phyloP scores from a whole-genome alignment of 108 stramenopile genomes.

The Nitzschia palea region DNA sequence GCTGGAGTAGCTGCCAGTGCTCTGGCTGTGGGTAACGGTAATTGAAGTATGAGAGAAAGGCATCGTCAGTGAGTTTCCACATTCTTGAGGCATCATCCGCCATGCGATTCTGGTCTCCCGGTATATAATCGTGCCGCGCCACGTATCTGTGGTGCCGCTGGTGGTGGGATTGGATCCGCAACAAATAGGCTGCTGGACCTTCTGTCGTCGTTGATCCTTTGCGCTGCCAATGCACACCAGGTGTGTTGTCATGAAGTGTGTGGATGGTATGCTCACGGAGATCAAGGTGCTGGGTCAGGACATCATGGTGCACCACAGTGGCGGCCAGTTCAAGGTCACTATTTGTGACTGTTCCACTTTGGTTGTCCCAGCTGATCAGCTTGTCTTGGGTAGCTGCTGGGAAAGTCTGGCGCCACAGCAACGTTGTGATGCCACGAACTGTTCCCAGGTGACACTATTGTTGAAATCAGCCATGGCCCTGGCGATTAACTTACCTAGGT shows the following conservation, averaged over 20 bases:
- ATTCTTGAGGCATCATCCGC: constrained; percentile 27
- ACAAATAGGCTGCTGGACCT: constrained; percentile 36
- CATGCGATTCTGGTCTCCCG: constrained; percentile 27
- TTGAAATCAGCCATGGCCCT: neutral
- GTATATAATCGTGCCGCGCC: constrained; percentile 23
- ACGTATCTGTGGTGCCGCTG: constrained; percentile 40
- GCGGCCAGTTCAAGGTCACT: constrained; percentile 45
- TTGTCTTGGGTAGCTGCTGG: constrained; percentile 12
- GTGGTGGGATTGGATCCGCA: constrained; percentile 38
- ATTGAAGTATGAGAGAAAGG: constrained; percentile 25
- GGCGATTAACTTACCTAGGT: neutral
- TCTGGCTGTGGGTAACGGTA: constrained; percentile 24
- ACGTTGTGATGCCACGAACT: neutral
- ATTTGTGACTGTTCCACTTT: constrained; percentile 30
- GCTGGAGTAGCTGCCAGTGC: constrained; percentile 26
- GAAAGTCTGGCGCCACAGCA: constrained; percentile 41
- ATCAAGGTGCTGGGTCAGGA: constrained; percentile 25
- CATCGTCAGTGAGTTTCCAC: constrained; percentile 22
- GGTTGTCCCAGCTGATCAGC: constrained; percentile 27
- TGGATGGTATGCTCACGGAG: constrained; percentile 34
- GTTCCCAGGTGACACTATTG: neutral
- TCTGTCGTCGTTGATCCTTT: constrained; percentile 39
- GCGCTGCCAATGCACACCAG: constrained; percentile 35
- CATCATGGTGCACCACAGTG: constrained; percentile 44
- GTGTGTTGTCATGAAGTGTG: constrained; percentile 39